Base-by-base conservation (phyloP, 2,329 filamentous ascomycete genomes). In the Fusarium sp. region DNA sequence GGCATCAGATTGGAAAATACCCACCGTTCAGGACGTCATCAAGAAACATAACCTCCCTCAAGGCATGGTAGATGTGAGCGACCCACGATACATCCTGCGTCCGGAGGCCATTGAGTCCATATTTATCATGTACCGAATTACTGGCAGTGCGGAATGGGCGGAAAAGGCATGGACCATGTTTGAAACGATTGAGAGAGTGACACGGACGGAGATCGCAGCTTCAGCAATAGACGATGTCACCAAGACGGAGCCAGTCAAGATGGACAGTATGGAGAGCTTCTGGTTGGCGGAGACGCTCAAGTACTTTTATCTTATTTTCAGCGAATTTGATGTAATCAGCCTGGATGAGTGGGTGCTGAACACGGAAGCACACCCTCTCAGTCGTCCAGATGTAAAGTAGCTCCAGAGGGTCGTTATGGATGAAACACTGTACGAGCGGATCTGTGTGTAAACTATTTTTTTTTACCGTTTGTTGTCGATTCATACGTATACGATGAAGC, bases 61-160 rank as follows among this genome's bases (percentile, higher is more conserved):
- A 6, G 88, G 87, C 17, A 84, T 89, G 71, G 77, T 81, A 3
- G 77, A 77, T 15, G 80, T 88, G 42, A 73, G 76, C 37, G 84
- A 88, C 53, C 75, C 78, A 36, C 80, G 81, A 51, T 91, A 91
- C 70, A 84, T 90, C 27, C 79, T 92, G 39, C 83, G 88, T 53
- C 90, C 90, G 17, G 90, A 93, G 75, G 90, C 90, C 9, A 91
- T 93, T 61, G 90, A 93, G 77, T 90, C 88, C 15, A 87, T 93
- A 13, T 93, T 91, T 76, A 84, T 92, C 72, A 86, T 93, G 84
- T 91, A 88, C 73, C 84, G 90, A 53, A 80, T 91, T 55, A 92
- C 89, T 0, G 90, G 89, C 23, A 85, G 91, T 61, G 65, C 79
- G 1, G 77, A 79, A 44, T 89, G 87, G 82, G 85, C 85, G 70